These are phyloP conservation scores for Tanozyma kutaoensis DNA, from an alignment of 805 yeast species.

Conservation along the genomic window DNA sequence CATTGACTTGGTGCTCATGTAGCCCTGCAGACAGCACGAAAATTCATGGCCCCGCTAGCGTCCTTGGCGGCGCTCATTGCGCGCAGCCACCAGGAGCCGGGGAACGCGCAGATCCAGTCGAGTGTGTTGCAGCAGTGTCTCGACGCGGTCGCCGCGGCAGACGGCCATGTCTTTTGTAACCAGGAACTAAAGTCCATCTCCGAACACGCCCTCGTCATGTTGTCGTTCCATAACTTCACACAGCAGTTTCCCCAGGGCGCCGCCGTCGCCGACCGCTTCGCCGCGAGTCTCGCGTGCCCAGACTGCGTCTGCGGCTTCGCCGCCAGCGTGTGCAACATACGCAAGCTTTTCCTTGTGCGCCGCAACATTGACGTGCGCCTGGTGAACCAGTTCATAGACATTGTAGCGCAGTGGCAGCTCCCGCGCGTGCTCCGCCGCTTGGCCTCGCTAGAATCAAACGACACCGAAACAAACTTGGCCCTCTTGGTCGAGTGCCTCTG, in stretches of 20 bases:
- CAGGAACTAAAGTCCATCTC: conserved; percentile 32
- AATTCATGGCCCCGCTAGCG: too few relatives aligned
- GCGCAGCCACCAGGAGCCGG: conserved; percentile 14
- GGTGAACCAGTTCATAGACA: conserved; percentile 16
- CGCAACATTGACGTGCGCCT: conserved; percentile 26
- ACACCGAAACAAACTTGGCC: conserved; percentile 1
- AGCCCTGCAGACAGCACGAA: conserved; percentile 4
- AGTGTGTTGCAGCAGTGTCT: conserved; percentile 12
- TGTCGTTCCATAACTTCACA: conserved; percentile 33
- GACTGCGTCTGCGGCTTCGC: conserved; percentile 43
- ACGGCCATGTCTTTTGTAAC: conserved; percentile 46
- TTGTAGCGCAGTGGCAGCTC: conserved; percentile 24
- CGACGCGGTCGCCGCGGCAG: conserved; percentile 3
- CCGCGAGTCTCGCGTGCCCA: conserved; percentile 35
- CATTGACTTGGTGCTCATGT: conserved; percentile 32
- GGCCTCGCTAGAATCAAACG: conserved; percentile 1
- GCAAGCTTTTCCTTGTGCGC: conserved; percentile 36
- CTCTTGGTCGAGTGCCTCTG: conserved; percentile 1
- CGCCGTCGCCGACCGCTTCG: conserved; percentile 19
- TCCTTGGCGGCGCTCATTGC: too few relatives aligned
- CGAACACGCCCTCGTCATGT: conserved; percentile 41
- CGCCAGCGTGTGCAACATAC: conserved; percentile 34
- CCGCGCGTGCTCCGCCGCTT: conserved; percentile 4
- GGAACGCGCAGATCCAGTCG: conserved; percentile 14
- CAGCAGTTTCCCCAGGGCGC: conserved; percentile 9